phyloP scores from a whole-genome alignment of 2,329 filamentous ascomycete species.

The Alternaria consortialis region DNA sequence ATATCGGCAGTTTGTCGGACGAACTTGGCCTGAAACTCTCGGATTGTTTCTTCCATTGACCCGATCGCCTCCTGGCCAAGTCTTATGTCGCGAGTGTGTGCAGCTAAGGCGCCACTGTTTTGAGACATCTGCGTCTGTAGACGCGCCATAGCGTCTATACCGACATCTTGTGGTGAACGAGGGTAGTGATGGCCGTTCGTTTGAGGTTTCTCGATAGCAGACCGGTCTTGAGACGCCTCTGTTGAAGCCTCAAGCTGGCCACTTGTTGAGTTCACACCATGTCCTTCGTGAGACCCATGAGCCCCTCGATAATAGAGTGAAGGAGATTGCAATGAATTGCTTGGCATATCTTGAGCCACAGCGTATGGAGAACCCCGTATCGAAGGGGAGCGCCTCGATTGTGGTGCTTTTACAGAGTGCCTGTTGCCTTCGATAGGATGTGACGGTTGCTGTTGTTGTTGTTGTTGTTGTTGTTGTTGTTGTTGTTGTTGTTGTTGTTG shows the following conservation, averaged over 20 bases:
- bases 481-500: conserved; percentile 21
- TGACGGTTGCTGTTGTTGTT: conserved; percentile 22
- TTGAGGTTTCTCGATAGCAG: conserved; percentile 26
- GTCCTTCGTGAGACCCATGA: conserved; percentile 25
- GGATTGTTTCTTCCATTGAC: conserved; percentile 49
- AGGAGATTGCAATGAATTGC: conserved; percentile 21
- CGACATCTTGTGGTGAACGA: conserved; percentile 38
- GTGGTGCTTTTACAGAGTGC: conserved; percentile 26
- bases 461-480: conserved; percentile 25
- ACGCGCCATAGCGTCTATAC: conserved; percentile 54
- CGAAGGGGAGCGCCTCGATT: conserved; percentile 29
- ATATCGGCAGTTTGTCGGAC: conserved; percentile 45
- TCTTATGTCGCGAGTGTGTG: conserved; percentile 44
- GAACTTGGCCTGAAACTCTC: conserved; percentile 45
- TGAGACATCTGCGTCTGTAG: conserved; percentile 60
- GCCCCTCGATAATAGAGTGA: conserved; percentile 26
- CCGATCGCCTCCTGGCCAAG: conserved; percentile 38
- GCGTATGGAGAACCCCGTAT: conserved; percentile 21
- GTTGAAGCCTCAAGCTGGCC: conserved; percentile 26
- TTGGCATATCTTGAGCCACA: conserved; percentile 28
- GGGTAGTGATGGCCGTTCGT: conserved; percentile 43
- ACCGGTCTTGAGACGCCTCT: conserved; percentile 19
- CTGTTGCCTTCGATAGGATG: conserved; percentile 31
- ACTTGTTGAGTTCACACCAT: conserved; percentile 21
- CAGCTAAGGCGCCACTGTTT: conserved; percentile 52